Base-by-base conservation (phyloP, 257 asterid species). In the Solanum virginianum region DNA sequence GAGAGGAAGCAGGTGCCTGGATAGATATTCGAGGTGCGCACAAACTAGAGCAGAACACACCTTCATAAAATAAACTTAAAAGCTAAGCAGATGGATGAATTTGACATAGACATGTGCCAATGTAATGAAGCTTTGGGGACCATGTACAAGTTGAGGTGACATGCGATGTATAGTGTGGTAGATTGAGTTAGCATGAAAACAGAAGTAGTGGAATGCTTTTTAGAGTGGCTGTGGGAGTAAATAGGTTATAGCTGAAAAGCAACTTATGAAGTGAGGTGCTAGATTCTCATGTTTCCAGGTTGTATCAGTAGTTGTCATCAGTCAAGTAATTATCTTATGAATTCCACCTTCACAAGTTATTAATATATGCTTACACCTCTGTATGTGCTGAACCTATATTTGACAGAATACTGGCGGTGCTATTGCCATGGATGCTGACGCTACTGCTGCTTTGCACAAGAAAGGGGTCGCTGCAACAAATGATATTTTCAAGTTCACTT, bases 371-470 rank as follows among this genome's bases (percentile, higher is more conserved):
- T 53, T 79, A 53, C 65, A 26, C 65, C 83, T 79, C 53, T 13
- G 5, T 79, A 17, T 79, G 49, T 16, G 54, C 62, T 77, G 62
- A 66, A 59, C 66, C 49, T 45, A 62, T 59, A 51, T 72, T 83
- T 84, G 74, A 63, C 90, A 96, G 99, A 97, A 91, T 87, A 90
- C 92, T 84, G 98, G 96, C 88, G 94, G 94, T 86, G 87, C 88
- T 71, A 92, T 97, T 72, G 91, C 84, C 87, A 91, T 97, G 99
- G 98, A 97, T 87, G 99, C 98, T 85, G 99, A 97, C 84, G 99
- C 98, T 80, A 94, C 96, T 22, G 86, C 99, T 79, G 87, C 93
- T 26, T 85, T 97, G 91, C 98, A 87, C 89, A 92, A 93, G 90
- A 94, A 90, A 90, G 95, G 96, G 84, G 66, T 97, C 83, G 85